These are phyloP conservation scores for Colletotrichum theobromicola DNA, from an alignment of 2,329 filamentous ascomycete species.

Conservation along the genomic window DNA sequence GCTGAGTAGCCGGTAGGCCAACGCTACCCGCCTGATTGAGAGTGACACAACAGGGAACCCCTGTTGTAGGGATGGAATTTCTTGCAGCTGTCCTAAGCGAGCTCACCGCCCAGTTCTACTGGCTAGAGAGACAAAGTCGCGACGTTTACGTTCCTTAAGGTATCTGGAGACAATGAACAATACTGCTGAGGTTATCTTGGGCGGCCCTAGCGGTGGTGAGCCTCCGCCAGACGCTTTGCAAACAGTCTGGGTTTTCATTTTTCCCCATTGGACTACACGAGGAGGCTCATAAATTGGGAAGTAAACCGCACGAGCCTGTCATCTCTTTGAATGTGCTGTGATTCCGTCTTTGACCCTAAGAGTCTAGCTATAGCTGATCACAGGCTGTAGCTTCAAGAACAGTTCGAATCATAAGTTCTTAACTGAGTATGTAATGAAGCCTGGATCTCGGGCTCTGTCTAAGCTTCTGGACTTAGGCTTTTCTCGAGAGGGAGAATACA, in stretches of 20 bases:
- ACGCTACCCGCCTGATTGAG: not conserved
- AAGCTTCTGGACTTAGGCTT: not conserved
- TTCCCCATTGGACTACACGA: not conserved
- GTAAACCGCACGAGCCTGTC: not conserved
- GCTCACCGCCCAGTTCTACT: not conserved
- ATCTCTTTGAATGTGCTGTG: not conserved
- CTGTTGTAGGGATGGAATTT: too few relatives aligned
- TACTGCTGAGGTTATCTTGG: not conserved
- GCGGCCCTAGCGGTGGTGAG: not conserved
- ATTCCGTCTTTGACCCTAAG: not conserved
- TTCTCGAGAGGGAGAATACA: too few relatives aligned
- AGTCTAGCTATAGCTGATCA: not conserved
- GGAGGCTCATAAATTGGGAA: not conserved
- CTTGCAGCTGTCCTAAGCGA: not conserved
- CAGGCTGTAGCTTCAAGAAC: not conserved
- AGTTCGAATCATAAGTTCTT: not conserved
- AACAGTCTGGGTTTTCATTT: not conserved
- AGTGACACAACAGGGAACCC: not conserved
- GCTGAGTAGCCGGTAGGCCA: not conserved
- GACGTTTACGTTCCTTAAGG: not conserved
- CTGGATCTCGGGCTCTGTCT: not conserved
- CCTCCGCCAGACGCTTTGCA: not conserved
- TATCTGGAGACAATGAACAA: not conserved
- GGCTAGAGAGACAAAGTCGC: not conserved
- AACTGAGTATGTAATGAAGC: not conserved